Evolutionary conservation across 352 stramenopile genomes (phyloP).

Genomic region (Elongisporangium prolatum): DNA sequence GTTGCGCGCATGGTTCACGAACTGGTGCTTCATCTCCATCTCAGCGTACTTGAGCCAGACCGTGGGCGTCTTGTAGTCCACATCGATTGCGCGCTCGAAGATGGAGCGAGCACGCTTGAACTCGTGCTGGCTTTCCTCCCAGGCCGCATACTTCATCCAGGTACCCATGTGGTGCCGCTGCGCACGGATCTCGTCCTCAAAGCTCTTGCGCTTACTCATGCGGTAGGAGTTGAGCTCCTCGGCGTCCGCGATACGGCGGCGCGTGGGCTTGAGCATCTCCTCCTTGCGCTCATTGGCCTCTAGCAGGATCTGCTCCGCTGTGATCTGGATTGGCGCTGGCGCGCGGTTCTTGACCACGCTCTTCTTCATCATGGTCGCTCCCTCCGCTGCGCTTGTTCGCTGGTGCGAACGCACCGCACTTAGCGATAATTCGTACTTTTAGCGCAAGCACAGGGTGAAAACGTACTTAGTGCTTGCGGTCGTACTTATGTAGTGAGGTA

Average conservation of each 20-base stretch:
- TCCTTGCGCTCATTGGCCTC: slow-evolving; percentile 90
- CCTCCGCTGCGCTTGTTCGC: background rate
- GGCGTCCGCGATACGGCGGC: slow-evolving; percentile 83
- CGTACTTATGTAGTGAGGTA: background rate
- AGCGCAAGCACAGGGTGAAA: background rate
- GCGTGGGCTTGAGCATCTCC: slow-evolving; percentile 63
- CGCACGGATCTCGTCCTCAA: slow-evolving; percentile 96
- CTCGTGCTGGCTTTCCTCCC: slow-evolving; percentile 98
- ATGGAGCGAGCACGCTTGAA: slow-evolving; percentile 95
- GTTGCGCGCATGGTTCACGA: slow-evolving; percentile 98
- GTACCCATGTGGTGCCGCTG: slow-evolving; percentile 94
- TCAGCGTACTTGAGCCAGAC: slow-evolving; percentile 99
- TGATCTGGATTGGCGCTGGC: slow-evolving; percentile 98
- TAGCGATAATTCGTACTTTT: background rate
- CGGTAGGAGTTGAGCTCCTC: slow-evolving; percentile 92
- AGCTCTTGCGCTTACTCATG: slow-evolving; percentile 90
- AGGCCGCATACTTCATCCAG: slow-evolving; percentile 98
- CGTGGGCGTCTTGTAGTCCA: slow-evolving; percentile 93
- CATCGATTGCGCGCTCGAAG: slow-evolving; percentile 97
- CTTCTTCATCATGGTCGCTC: slow-evolving; percentile 67
- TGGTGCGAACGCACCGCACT: background rate
- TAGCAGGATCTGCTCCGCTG: slow-evolving; percentile 97
- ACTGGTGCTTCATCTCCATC: slow-evolving; percentile 99
- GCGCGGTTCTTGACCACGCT: slow-evolving; percentile 97
- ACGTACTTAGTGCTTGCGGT: background rate